A percentile compares a stretch with the other conserved stretches of the same genome.
Evolutionary conservation across 1,284 basidiomycete genomes (phyloP).

Genomic region (Boletus semigastroideus): DNA sequence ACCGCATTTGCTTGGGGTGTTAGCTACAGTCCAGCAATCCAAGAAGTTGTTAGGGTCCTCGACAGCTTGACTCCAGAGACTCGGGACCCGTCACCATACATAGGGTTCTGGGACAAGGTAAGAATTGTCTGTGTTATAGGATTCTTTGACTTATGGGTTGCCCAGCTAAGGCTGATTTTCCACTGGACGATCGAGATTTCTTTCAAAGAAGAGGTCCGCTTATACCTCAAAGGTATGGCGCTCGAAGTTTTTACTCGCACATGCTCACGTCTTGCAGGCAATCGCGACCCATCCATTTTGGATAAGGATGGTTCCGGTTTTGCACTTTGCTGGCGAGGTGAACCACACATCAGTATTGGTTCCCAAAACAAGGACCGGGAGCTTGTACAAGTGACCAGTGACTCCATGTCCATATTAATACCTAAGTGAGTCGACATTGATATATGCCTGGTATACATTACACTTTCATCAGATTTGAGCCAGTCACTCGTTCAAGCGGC

Average conservation of each 20-base stretch:
- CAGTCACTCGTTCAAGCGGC: background rate
- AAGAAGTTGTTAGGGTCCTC: slow-evolving; percentile 84
- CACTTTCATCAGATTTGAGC: slow-evolving; percentile 24
- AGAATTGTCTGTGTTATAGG: slow-evolving; percentile 3
- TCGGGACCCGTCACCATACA: slow-evolving; percentile 80
- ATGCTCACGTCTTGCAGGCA: slow-evolving; percentile 51
- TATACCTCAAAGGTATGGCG: slow-evolving; percentile 79
- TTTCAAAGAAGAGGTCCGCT: slow-evolving; percentile 75
- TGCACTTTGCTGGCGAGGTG: slow-evolving; percentile 82
- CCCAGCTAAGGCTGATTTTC: slow-evolving; percentile 76
- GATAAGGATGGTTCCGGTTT: slow-evolving; percentile 85
- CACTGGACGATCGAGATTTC: slow-evolving; percentile 80
- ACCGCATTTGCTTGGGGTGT: slow-evolving; percentile 90
- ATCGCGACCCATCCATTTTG: slow-evolving; percentile 80
- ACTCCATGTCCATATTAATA: slow-evolving; percentile 79
- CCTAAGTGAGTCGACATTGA: slow-evolving; percentile 58
- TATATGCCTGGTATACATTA: background rate
- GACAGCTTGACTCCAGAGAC: slow-evolving; percentile 83
- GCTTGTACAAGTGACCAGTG: slow-evolving; percentile 81
- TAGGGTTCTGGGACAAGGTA: slow-evolving; percentile 95
- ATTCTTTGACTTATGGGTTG: slow-evolving; percentile 3
- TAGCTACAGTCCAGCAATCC: slow-evolving; percentile 84
- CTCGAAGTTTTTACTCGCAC: slow-evolving; percentile 1
- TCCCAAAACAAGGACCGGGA: slow-evolving; percentile 77
- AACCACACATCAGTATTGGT: slow-evolving; percentile 73